Percentiles rank a stretch among this genome's conserved stretches.
Conservation (phyloP, 805 yeast species). For the Candida qinlingensis region DNA sequence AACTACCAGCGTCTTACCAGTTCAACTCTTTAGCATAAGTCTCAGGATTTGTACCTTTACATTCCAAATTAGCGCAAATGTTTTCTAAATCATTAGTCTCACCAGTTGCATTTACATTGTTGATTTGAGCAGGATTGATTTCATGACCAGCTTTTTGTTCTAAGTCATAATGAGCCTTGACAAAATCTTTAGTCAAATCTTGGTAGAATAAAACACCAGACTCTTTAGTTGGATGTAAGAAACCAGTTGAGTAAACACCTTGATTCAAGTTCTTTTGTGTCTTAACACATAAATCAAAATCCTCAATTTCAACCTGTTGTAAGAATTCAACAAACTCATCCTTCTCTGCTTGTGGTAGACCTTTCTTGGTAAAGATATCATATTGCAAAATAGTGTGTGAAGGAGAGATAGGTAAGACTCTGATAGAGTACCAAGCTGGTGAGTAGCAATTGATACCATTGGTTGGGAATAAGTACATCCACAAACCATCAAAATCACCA, state of each 20-base stretch:
- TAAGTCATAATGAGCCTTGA: constrained; percentile 42
- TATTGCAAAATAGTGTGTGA: constrained; percentile 53
- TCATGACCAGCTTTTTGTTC: constrained; percentile 42
- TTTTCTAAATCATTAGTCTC: constrained; percentile 46
- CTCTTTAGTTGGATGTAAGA: constrained; percentile 54
- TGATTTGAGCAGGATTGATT: constrained; percentile 45
- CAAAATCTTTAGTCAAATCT: constrained; percentile 50
- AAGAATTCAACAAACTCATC: constrained; percentile 60
- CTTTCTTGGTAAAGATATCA: constrained; percentile 58
- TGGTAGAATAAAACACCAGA: constrained; percentile 56
- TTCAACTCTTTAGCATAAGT: constrained; percentile 24
- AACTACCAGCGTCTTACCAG: constrained; percentile 14
- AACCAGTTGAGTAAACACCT: constrained; percentile 55
- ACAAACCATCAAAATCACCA: constrained; percentile 56
- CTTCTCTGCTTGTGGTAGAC: constrained; percentile 44
- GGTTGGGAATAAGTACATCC: constrained; percentile 58
- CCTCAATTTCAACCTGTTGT: constrained; percentile 58
- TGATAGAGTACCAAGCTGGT: constrained; percentile 61
- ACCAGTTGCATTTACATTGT: constrained; percentile 33
- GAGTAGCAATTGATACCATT: constrained; percentile 61
- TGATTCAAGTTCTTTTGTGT: constrained; percentile 59
- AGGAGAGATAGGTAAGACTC: constrained; percentile 52
- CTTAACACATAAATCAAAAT: constrained; percentile 51
- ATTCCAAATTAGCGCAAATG: constrained; percentile 45
- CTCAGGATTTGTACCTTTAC: constrained; percentile 39